Conservation (phyloP, 148 eudicot species). For the Agrostemma githago region DNA sequence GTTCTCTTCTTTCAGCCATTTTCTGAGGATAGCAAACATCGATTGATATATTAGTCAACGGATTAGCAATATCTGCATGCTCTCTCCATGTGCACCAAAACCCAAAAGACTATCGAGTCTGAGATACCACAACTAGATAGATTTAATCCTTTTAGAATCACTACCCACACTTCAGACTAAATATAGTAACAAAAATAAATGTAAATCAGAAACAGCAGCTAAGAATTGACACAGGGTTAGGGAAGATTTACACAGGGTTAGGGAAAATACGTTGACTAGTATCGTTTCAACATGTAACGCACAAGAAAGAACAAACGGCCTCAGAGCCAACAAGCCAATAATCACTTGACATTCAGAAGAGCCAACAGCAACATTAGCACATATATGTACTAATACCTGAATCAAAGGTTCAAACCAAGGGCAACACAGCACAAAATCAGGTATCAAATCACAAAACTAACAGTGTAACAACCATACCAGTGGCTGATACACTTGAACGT, state of each 20-base stretch:
- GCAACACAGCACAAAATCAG: not conserved
- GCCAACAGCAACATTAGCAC: not conserved
- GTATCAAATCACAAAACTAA: too few species aligned
- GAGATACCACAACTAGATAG: not conserved
- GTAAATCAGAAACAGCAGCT: not conserved
- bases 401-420: not conserved
- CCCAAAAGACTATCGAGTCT: not conserved
- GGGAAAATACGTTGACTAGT: not conserved
- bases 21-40: slow-evolving; percentile 12
- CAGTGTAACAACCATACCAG: too few species aligned
- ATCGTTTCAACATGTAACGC: not conserved
- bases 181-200: not conserved
- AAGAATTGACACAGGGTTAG: not conserved
- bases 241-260: not conserved
- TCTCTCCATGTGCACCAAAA: not conserved
- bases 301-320: not conserved
- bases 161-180: not conserved
- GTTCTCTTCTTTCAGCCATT: slow-evolving; percentile 59
- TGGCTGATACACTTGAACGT: too few species aligned
- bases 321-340: not conserved
- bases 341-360: not conserved
- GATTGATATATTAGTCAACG: not conserved
- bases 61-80: not conserved
- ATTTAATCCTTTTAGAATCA: not conserved
- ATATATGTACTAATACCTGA: not conserved